Evolutionary conservation across 225 moss, liverwort and hornwort genomes (phyloP).

Genomic region (Polytrichum commune): DNA sequence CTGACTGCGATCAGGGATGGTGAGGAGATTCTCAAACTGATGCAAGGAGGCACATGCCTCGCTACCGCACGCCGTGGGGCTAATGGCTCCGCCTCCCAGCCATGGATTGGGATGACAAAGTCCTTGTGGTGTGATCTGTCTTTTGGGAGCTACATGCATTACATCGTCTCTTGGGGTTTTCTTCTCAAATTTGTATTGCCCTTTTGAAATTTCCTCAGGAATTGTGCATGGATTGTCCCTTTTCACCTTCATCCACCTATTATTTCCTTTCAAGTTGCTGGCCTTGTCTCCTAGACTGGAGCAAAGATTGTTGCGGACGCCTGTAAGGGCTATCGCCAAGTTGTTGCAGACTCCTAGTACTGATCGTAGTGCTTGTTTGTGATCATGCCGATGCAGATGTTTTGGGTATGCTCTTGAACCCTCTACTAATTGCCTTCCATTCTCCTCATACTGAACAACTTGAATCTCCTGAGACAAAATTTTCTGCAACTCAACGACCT

Average conservation of each 20-base stretch:
- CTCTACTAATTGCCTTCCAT: slow-evolving; percentile 24
- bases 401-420: slow-evolving; percentile 27
- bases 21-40: too few relatives aligned
- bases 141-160: slow-evolving; percentile 12
- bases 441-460: slow-evolving; percentile 34
- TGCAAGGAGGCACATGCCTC: too few relatives aligned
- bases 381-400: slow-evolving; percentile 32
- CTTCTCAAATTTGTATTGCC: slow-evolving; percentile 15
- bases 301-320: slow-evolving; percentile 38
- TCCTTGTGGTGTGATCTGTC: slow-evolving; percentile 4
- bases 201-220: slow-evolving; percentile 3
- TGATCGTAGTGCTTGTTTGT: slow-evolving; percentile 34
- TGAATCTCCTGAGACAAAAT: slow-evolving; percentile 35
- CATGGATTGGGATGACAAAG: slow-evolving; percentile 9
- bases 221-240: slow-evolving; percentile 13
- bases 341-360: slow-evolving; percentile 49
- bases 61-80: too few relatives aligned
- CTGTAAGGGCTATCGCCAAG: slow-evolving; percentile 40
- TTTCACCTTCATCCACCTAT: slow-evolving; percentile 23
- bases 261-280: slow-evolving; percentile 6
- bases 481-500: slow-evolving; percentile 37
- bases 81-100: slow-evolving; percentile 23
- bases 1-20: too few relatives aligned
- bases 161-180: slow-evolving; percentile 11
- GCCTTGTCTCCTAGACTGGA: slow-evolving; percentile 18